Percentiles rank a stretch among this genome's conserved stretches.
phyloP scores from a whole-genome alignment of 2,329 filamentous ascomycete genomes.

The Monilinia vaccinii-corymbosi region DNA sequence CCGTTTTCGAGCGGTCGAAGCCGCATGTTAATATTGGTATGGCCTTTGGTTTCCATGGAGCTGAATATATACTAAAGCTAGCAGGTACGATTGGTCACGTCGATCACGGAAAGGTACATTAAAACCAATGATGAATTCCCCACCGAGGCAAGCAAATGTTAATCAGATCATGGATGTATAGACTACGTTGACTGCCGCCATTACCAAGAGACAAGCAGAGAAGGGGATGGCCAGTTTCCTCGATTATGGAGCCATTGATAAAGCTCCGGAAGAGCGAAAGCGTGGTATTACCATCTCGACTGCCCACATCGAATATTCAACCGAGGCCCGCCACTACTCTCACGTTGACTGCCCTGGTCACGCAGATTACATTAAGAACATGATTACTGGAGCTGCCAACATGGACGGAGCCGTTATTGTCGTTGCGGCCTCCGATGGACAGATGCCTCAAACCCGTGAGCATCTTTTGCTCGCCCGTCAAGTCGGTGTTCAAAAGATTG shows the following conservation, averaged over 20 bases:
- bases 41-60: slow-evolving; percentile 17
- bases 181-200: slow-evolving; percentile 97
- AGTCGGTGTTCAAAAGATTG: slow-evolving; percentile 95
- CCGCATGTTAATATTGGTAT: slow-evolving; percentile 97
- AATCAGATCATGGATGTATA: slow-evolving; percentile 32
- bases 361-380: slow-evolving; percentile 99
- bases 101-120: slow-evolving; percentile 90
- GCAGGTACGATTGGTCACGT: slow-evolving; percentile 95
- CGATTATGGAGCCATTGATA: slow-evolving; percentile 97
- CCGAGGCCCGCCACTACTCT: slow-evolving; percentile 90
- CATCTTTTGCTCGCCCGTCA: slow-evolving; percentile 96
- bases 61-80: slow-evolving; percentile 13
- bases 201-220: slow-evolving; percentile 94
- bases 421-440: slow-evolving; percentile 94
- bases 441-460: slow-evolving; percentile 99
- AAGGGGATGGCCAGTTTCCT: slow-evolving; percentile 93
- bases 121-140: background rate
- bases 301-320: slow-evolving; percentile 96
- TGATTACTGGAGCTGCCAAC: slow-evolving; percentile 98
- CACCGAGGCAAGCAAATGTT: background rate
- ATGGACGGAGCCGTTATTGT: slow-evolving; percentile 99
- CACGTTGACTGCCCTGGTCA: slow-evolving; percentile 99
- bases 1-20: slow-evolving; percentile 76
- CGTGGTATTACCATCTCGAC: slow-evolving; percentile 99
- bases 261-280: slow-evolving; percentile 98